Conservation (phyloP, 2,329 filamentous ascomycete genomes). For the Aspergillus terreus region DNA sequence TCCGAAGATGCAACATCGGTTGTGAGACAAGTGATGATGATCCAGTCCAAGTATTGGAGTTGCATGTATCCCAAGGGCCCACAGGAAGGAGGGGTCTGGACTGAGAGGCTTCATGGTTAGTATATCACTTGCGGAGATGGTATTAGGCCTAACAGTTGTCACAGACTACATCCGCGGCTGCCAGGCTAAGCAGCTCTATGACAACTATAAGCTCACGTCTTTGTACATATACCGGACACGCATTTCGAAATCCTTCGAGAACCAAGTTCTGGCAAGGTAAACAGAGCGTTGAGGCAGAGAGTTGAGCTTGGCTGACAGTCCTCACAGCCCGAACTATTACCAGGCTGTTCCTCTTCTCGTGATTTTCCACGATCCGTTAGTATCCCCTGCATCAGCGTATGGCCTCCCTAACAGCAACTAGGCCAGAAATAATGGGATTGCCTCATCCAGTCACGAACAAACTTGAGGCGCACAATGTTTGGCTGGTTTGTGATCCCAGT, state of each 20-base stretch:
- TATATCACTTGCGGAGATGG: background rate
- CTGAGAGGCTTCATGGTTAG: slow-evolving; percentile 61
- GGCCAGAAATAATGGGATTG: slow-evolving; percentile 67
- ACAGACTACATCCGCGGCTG: slow-evolving; percentile 71
- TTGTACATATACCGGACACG: slow-evolving; percentile 73
- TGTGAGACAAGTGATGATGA: slow-evolving; percentile 54
- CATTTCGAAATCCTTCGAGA: slow-evolving; percentile 73
- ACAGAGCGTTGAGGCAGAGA: slow-evolving; percentile 10
- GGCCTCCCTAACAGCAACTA: slow-evolving; percentile 29
- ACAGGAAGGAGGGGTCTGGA: slow-evolving; percentile 25
- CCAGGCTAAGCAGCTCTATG: slow-evolving; percentile 67
- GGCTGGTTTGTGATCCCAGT: slow-evolving; percentile 63
- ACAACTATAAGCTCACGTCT: slow-evolving; percentile 72
- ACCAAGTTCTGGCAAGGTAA: slow-evolving; percentile 78
- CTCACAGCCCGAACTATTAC: slow-evolving; percentile 58
- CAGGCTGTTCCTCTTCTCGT: slow-evolving; percentile 68
- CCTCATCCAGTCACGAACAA: slow-evolving; percentile 67
- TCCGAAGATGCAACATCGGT: slow-evolving; percentile 53
- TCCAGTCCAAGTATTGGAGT: slow-evolving; percentile 73
- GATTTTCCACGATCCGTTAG: slow-evolving; percentile 83
- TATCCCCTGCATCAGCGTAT: background rate
- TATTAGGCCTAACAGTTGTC: background rate
- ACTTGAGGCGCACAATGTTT: slow-evolving; percentile 79
- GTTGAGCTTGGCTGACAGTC: background rate
- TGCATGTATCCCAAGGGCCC: slow-evolving; percentile 69